Conservation (phyloP, 371 early-diverging fungal genomes). For the Zychaea mexicana region DNA sequence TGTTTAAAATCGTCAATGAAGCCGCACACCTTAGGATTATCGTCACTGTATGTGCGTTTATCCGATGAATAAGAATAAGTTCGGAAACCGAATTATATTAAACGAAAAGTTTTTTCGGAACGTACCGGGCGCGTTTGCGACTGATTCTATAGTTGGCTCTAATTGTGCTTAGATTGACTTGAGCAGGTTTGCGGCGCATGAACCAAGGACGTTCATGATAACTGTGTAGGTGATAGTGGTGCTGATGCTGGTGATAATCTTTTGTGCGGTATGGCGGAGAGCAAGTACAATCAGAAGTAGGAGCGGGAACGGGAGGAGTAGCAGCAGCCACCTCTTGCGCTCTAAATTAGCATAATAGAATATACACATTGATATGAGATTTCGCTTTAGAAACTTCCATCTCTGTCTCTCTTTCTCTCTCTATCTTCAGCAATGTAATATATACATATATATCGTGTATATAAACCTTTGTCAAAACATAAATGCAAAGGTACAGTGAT, state of each 20-base stretch:
- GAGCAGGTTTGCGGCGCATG: slow-evolving; percentile 9
- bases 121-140: slow-evolving; percentile 17
- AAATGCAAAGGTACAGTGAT: not conserved
- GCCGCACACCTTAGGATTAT: slow-evolving; percentile 17
- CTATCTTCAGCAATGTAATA: not conserved
- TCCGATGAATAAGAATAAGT: slow-evolving; percentile 24
- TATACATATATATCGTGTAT: not conserved
- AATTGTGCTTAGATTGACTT: slow-evolving; percentile 22
- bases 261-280: too few species aligned
- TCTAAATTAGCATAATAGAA: not conserved
- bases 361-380: not conserved
- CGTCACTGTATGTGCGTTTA: slow-evolving; percentile 15
- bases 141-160: slow-evolving; percentile 15
- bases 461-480: not conserved
- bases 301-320: not conserved
- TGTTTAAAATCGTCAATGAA: slow-evolving; percentile 20
- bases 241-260: too few species aligned
- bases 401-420: not conserved
- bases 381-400: not conserved
- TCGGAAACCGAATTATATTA: not conserved
- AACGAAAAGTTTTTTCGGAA: too few species aligned
- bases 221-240: not conserved
- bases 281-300: too few species aligned
- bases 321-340: slow-evolving; percentile 12
- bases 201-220: not conserved